Conservation (phyloP, 768 basidiomycete species). For the Omphalotus guepiniiformis region DNA sequence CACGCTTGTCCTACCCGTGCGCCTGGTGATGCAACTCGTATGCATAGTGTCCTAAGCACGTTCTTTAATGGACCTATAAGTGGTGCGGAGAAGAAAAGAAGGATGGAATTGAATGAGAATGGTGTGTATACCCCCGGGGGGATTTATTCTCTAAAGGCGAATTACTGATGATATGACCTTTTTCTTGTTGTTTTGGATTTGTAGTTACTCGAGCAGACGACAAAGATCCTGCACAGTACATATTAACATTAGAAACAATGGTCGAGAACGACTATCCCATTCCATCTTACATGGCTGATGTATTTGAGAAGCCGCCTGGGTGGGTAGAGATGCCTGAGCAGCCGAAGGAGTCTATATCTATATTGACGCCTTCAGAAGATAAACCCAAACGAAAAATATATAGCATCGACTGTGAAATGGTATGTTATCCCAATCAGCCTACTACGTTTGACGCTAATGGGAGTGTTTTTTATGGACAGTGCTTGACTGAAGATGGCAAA, state of each 20-base stretch:
- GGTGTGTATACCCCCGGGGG: slow-evolving; percentile 21
- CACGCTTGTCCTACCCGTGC: slow-evolving; percentile 93
- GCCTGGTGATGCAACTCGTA: slow-evolving; percentile 79
- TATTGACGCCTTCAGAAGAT: slow-evolving; percentile 25
- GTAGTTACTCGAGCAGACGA: not conserved
- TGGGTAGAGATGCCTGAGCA: slow-evolving; percentile 82
- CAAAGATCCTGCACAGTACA: slow-evolving; percentile 63
- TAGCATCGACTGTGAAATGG: slow-evolving; percentile 98
- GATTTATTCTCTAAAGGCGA: no score
- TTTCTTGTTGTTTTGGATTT: not conserved
- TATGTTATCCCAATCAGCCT: slow-evolving; percentile 38
- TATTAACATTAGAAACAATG: slow-evolving; percentile 82
- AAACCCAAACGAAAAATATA: slow-evolving; percentile 49
- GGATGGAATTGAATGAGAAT: slow-evolving; percentile 33
- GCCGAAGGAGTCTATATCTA: slow-evolving; percentile 20
- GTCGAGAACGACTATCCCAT: slow-evolving; percentile 91
- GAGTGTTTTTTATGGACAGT: slow-evolving; percentile 42
- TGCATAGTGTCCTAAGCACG: slow-evolving; percentile 81
- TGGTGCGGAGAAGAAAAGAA: slow-evolving; percentile 71
- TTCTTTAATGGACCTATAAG: slow-evolving; percentile 83
- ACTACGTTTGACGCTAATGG: not conserved
- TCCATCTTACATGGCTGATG: slow-evolving; percentile 78
- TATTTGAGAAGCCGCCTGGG: slow-evolving; percentile 57
- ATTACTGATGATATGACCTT: slow-evolving; percentile 29
- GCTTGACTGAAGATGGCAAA: slow-evolving; percentile 84